Evolutionary conservation across 176 grass and related monocot species (phyloP).

Genomic region (Thinopyrum elongatum): DNA sequence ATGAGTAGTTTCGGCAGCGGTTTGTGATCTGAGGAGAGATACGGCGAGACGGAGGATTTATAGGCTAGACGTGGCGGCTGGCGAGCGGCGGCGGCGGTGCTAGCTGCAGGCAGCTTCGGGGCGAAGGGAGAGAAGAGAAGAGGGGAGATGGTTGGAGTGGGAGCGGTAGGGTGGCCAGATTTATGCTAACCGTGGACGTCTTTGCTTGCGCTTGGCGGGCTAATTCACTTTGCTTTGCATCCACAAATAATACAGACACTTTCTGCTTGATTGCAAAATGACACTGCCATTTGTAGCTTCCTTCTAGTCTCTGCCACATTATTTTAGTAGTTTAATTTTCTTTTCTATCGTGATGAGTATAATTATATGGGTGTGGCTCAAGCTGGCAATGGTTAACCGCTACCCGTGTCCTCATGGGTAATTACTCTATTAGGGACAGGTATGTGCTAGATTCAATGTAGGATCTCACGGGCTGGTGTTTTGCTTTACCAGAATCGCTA

Average conservation of each 20-base stretch:
- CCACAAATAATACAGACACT: neutral
- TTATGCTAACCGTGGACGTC: slow-evolving; percentile 9
- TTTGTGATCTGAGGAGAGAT: neutral
- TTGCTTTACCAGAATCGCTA: too few relatives aligned
- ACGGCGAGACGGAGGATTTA: slow-evolving; percentile 23
- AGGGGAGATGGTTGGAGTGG: slow-evolving; percentile 43
- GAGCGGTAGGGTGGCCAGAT: slow-evolving; percentile 23
- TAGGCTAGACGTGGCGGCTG: slow-evolving; percentile 7
- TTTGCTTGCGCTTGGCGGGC: neutral
- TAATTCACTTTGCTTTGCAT: neutral
- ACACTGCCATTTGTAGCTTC: neutral
- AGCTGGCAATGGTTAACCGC: too few relatives aligned
- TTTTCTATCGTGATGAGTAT: neutral
- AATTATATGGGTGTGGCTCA: too few relatives aligned
- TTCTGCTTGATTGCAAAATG: neutral
- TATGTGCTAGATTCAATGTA: too few relatives aligned
- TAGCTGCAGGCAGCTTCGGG: neutral
- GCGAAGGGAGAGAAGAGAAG: neutral
- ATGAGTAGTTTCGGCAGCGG: neutral
- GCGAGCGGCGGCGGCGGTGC: neutral
- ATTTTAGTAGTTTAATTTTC: neutral
- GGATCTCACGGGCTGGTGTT: too few relatives aligned
- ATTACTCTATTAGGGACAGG: too few relatives aligned
- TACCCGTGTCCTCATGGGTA: too few relatives aligned
- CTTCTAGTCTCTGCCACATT: neutral